Conservation (phyloP, 2,329 filamentous ascomycete genomes). For the Passalora sequoiae region DNA sequence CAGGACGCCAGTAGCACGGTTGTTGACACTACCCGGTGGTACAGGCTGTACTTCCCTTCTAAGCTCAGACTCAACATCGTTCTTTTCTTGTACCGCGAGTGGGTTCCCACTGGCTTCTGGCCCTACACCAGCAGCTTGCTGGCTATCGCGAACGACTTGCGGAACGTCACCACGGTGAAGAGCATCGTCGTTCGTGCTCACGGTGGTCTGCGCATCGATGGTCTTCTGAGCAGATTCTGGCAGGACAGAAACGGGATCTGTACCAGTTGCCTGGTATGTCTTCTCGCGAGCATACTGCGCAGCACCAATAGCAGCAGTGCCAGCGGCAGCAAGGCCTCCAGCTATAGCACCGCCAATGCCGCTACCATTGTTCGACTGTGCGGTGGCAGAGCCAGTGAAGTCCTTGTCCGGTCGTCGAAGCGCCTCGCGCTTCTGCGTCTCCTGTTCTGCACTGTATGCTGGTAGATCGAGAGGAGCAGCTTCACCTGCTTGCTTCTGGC, state of each 20-base stretch:
- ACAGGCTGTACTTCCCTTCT: constrained; percentile 54
- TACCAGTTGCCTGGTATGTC: constrained; percentile 37
- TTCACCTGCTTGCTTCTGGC: constrained; percentile 4
- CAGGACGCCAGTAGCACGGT: neutral
- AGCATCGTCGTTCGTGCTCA: neutral
- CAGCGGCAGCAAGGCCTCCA: constrained; percentile 31
- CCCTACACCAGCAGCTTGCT: constrained; percentile 56
- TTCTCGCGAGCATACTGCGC: constrained; percentile 37
- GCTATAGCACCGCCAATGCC: constrained; percentile 5
- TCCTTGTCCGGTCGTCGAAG: constrained; percentile 1
- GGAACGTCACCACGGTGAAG: constrained; percentile 42
- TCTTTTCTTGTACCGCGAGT: constrained; percentile 44
- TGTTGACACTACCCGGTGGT: constrained; percentile 6
- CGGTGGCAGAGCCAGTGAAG: neutral
- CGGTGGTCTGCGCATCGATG: constrained; percentile 29
- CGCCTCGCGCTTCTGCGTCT: constrained; percentile 50
- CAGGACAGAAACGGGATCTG: constrained; percentile 45
- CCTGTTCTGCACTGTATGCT: constrained; percentile 47
- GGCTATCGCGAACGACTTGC: constrained; percentile 64
- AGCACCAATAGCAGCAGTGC: constrained; percentile 38
- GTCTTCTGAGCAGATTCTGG: constrained; percentile 43
- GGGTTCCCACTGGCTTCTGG: constrained; percentile 64
- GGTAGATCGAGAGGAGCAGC: constrained; percentile 3
- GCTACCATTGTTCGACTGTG: neutral
- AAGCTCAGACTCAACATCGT: constrained; percentile 63